Evolutionary conservation across 2,329 filamentous ascomycete species (phyloP).

Genomic region (Coniochaeta ligniaria): DNA sequence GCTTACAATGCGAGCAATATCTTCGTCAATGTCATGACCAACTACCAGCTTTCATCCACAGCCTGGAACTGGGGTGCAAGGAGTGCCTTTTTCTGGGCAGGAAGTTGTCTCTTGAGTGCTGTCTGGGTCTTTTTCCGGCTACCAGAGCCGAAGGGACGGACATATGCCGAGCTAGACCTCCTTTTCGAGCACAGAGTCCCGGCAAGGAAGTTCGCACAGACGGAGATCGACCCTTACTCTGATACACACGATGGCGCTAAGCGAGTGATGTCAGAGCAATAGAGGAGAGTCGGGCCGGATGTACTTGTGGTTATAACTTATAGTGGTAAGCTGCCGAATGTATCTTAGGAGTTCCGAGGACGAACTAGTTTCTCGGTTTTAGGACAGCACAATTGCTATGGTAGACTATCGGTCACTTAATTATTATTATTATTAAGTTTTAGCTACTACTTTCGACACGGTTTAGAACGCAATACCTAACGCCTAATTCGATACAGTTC

Average conservation of each 20-base stretch:
- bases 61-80: slow-evolving; percentile 41
- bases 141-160: slow-evolving; percentile 44
- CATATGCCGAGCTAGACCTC: slow-evolving; percentile 35
- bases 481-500: no score
- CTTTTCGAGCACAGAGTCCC: slow-evolving; percentile 30
- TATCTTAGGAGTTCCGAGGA: background rate
- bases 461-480: no score
- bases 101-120: slow-evolving; percentile 37
- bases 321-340: background rate
- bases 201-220: slow-evolving; percentile 31
- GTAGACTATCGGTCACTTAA: no score
- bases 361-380: no score
- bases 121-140: slow-evolving; percentile 44
- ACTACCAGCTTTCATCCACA: slow-evolving; percentile 34
- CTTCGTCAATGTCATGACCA: slow-evolving; percentile 19
- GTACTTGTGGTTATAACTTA: background rate
- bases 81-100: slow-evolving; percentile 39
- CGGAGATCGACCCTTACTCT: slow-evolving; percentile 28
- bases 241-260: slow-evolving; percentile 7
- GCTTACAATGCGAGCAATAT: slow-evolving; percentile 26
- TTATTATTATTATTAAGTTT: no score
- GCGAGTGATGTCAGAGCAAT: slow-evolving; percentile 7
- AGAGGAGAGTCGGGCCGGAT: background rate
- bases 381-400: no score
- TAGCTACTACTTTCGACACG: no score